These are phyloP conservation scores for Colletotrichum musicola DNA, from an alignment of 2,329 filamentous ascomycete genomes.

Conservation along the genomic window DNA sequence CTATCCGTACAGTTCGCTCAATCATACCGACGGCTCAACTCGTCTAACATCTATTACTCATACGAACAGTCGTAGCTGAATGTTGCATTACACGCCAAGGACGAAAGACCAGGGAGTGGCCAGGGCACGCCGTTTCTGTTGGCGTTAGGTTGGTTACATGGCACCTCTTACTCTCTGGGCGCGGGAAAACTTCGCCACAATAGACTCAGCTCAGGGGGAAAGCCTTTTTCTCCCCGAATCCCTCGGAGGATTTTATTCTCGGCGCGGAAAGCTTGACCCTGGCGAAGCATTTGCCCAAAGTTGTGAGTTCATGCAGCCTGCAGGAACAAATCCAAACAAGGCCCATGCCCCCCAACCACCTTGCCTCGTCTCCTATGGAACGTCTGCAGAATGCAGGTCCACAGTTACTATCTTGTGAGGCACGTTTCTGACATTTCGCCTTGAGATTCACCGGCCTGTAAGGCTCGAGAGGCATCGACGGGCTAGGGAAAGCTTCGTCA, in stretches of 20 bases:
- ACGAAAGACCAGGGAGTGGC: slow-evolving; percentile 3
- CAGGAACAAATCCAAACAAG: slow-evolving; percentile 7
- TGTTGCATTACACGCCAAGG: slow-evolving; percentile 20
- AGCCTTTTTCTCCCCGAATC: background rate
- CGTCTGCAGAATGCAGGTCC: slow-evolving; percentile 8
- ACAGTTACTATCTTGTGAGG: slow-evolving; percentile 14
- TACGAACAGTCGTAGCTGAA: background rate
- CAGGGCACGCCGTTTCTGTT: background rate
- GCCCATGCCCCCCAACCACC: background rate
- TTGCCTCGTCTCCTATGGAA: too few species aligned
- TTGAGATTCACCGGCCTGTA: slow-evolving; percentile 15
- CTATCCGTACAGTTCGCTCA: too few species aligned
- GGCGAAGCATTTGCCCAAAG: background rate
- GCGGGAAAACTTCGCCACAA: too few species aligned
- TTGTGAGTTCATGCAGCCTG: slow-evolving; percentile 18
- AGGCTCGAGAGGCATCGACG: slow-evolving; percentile 15
- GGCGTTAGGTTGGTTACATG: background rate
- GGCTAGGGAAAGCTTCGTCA: background rate
- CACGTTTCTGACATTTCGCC: slow-evolving; percentile 22
- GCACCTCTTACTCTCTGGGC: too few species aligned
- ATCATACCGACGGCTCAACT: too few species aligned
- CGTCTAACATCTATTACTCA: too few species aligned
- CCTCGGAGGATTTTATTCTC: slow-evolving; percentile 8
- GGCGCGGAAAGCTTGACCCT: slow-evolving; percentile 11
- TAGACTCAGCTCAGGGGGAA: too few species aligned